Evolutionary conservation across 2,329 filamentous ascomycete genomes (phyloP).

Genomic region (Pseudopyricularia cyperi): DNA sequence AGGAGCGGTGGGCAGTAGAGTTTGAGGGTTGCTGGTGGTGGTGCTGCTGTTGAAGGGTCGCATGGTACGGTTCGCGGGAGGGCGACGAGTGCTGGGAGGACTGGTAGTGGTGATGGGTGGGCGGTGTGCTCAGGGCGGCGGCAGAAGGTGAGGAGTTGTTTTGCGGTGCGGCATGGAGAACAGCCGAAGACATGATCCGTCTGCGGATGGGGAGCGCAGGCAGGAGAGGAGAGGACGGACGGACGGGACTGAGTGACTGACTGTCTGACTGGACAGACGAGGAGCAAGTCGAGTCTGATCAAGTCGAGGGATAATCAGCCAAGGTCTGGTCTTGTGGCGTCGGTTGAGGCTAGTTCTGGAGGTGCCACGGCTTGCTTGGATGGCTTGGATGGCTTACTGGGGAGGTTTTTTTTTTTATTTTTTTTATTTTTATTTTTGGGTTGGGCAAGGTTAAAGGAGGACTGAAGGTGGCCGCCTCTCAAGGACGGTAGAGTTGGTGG

Average conservation of each 20-base stretch:
- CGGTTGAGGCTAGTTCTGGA: neutral
- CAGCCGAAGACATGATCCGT: conserved; percentile 50
- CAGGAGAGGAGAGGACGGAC: too few species aligned
- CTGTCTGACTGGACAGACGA: too few species aligned
- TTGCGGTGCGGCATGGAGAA: conserved; percentile 46
- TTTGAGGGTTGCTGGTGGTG: too few species aligned
- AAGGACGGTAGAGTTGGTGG: neutral
- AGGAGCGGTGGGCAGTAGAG: conserved; percentile 38
- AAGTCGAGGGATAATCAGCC: neutral
- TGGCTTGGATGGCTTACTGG: neutral
- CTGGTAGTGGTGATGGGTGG: conserved; percentile 36
- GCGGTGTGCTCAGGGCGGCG: conserved; percentile 29
- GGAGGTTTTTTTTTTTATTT: neutral
- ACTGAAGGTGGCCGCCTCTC: neutral
- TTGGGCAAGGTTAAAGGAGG: neutral
- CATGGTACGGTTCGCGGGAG: conserved; percentile 44
- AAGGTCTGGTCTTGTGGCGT: neutral
- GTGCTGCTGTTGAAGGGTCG: conserved; percentile 30
- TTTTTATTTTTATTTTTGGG: neutral
- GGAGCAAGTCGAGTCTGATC: too few species aligned
- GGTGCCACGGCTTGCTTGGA: neutral
- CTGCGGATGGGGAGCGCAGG: conserved; percentile 9
- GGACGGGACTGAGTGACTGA: too few species aligned
- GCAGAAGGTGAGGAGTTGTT: conserved; percentile 21
- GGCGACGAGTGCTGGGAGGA: conserved; percentile 37